Percentiles rank a stretch among this genome's conserved stretches.
Evolutionary conservation across 345 rosid species (phyloP).

Genomic region (Populus alba): DNA sequence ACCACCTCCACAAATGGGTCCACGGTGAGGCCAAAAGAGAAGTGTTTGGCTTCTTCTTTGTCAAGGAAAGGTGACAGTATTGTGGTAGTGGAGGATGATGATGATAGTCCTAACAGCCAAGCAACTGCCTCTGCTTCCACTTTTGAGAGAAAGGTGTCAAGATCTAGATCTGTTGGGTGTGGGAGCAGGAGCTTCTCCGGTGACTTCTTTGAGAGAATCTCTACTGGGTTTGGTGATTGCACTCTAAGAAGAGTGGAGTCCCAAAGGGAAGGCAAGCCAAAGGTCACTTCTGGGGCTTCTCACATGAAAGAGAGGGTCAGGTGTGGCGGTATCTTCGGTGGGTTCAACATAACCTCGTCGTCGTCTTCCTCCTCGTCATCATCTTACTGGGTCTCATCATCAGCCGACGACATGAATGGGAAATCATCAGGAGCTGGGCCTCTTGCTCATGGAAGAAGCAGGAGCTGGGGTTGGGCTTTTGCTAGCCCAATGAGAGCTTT

Average conservation of each 20-base stretch:
- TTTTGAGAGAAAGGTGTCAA: slow-evolving; percentile 84
- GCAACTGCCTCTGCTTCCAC: slow-evolving; percentile 50
- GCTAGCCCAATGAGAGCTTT: slow-evolving; percentile 97
- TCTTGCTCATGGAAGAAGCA: slow-evolving; percentile 39
- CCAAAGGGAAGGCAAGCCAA: slow-evolving; percentile 75
- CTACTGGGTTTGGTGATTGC: slow-evolving; percentile 97
- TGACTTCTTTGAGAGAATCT: slow-evolving; percentile 92
- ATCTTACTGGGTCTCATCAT: slow-evolving; percentile 61
- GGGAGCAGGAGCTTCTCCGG: slow-evolving; percentile 98
- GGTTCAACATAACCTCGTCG: slow-evolving; percentile 74
- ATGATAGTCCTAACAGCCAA: slow-evolving; percentile 53
- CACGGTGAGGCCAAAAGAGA: slow-evolving; percentile 33
- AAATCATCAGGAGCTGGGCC: slow-evolving; percentile 31
- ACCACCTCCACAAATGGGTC: slow-evolving; percentile 17
- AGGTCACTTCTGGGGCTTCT: slow-evolving; percentile 4
- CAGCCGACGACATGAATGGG: slow-evolving; percentile 47
- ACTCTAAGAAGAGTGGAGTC: slow-evolving; percentile 92
- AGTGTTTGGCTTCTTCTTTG: slow-evolving; percentile 40
- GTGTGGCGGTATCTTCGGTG: slow-evolving; percentile 95
- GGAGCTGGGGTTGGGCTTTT: slow-evolving; percentile 90
- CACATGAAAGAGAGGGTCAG: slow-evolving; percentile 69
- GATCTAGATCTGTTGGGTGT: slow-evolving; percentile 98
- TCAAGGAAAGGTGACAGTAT: slow-evolving; percentile 37
- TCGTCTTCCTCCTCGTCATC: slow-evolving; percentile 75
- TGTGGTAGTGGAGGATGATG: slow-evolving; percentile 50